Evolutionary conservation across 768 basidiomycete species (phyloP), one percentile per base, ranked within the genome.

Genomic region (Amanita rimosa): DNA sequence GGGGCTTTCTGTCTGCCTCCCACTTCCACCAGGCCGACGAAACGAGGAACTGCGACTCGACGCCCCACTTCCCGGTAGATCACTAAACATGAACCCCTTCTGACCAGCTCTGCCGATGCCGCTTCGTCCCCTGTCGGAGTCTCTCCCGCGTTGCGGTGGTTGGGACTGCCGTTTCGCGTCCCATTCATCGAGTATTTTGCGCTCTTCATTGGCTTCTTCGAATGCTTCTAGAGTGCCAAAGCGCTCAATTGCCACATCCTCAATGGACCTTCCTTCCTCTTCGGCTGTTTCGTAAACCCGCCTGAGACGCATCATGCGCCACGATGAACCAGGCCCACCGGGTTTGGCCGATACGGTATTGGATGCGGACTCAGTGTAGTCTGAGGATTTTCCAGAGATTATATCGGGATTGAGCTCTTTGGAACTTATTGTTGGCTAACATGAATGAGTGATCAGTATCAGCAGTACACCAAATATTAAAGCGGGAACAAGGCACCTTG

Each of bases 281-380:
- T 90, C 82, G 0, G 87, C 91, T 2, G 86, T 76, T 61, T 98
- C 95, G 59, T 90, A 94, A 1, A 91, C 84, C 13, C 88, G 76
- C 35, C 83, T 79, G 0, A 99, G 77, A 57, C 93, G 91, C 83
- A 89, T 92, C 96, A 98, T 98, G 13, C 96, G 82, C 95, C 96
- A 99, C 60, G 81, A 82, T 2, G 90, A 91, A 9, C 95, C 95
- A 4, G 93, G 86, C 1, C 91, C 92, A 2, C 95, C 95, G 0
- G 92, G 90, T 0, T 76, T 78, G 48, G 69, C 62, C 17, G 27
- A 26, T 6, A 26, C 78, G 4, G 73, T 64, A 43, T 70, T 66
- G 33, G 66, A 62, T 1, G 67, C 58, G 3, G 72, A 59, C 21
- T 68, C 67, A 44, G 70, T 67, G 10, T 68, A 60, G 50, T 75